These are phyloP conservation scores for Yamadazyma laniorum DNA, from an alignment of 805 yeast species.

Conservation along the genomic window DNA sequence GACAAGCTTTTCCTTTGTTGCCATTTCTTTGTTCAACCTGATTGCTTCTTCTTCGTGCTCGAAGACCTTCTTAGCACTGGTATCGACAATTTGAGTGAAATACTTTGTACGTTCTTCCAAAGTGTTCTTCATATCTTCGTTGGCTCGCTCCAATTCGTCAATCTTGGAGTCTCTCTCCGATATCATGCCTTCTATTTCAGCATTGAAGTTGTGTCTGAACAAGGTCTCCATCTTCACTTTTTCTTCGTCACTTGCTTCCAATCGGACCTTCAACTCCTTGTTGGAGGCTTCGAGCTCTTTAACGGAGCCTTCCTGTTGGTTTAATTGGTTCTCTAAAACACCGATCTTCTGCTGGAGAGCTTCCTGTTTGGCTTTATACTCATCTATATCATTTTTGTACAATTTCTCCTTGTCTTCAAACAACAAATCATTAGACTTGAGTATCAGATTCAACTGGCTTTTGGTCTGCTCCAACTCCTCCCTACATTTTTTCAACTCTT, in stretches of 20 bases:
- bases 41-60: constrained; percentile 1
- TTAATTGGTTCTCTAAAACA: constrained; percentile 2
- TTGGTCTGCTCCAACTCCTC: constrained; percentile 8
- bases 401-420: constrained; percentile 6
- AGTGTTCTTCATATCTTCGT: constrained; percentile 7
- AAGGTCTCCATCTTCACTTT: constrained; percentile 8
- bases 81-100: constrained; percentile 1
- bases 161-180: constrained; percentile 11
- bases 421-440: constrained; percentile 8
- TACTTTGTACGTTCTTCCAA: constrained; percentile 4
- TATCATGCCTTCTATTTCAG: constrained; percentile 11
- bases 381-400: constrained; percentile 1
- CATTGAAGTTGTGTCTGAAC: constrained; percentile 9
- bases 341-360: background rate
- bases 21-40: background rate
- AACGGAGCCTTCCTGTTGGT: constrained; percentile 2
- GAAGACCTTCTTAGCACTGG: constrained; percentile 2
- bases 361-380: background rate
- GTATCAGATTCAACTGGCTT: constrained; percentile 10
- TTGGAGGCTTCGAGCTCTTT: background rate
- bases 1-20: constrained; percentile 1
- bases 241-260: constrained; percentile 9
- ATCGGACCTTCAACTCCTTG: background rate
- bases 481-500: constrained; percentile 10
- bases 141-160: constrained; percentile 5